Base-by-base conservation (phyloP, 768 basidiomycete species). In the Holtermannia corniformis region DNA sequence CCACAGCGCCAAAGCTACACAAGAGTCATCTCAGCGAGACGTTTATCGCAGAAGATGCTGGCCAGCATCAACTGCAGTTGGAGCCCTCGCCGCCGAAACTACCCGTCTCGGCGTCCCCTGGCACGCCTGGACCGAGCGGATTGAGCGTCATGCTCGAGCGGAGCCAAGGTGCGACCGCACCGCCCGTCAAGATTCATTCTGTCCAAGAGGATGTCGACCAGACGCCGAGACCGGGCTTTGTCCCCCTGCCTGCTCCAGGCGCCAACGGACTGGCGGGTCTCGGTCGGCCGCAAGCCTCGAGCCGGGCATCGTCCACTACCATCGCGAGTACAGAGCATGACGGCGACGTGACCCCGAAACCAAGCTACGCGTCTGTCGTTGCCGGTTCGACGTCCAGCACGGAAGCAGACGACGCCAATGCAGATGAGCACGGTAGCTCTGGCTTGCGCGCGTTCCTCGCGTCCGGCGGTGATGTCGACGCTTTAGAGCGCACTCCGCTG, bases 81-180 rank as follows among this genome's bases (percentile, higher is more conserved):
- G 55, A 58, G 16, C n/a, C 49, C 41, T 48, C 52, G 11, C 52
- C 55, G 32, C 52, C 48, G 37, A 50, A 51, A 45, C 41, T 23
- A 41, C 50, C 16, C 21, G 24, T 27, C 51, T 44, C 51, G 19
- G 56, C 27, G 7, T 63, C 59, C 11, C 46, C 56, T 10, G 56
- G 55, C 28, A 49, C 51, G 3, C 47, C 48, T 0, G 61, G 56
- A 3, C 52, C 58, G 23, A 66, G 64, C 1, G 69, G 60, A 10
- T 42, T 71, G 54, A 71, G 67, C 42, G 49, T 68, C 28, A 62
- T 71, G 62, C 44, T 71, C 32, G 63, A 62, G 48, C 54, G 61
- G 24, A 61, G n/a, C n/a, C n/a, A n/a, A n/a, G n/a, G n/a, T n/a
- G n/a, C n/a, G n/a, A n/a, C n/a, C n/a, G n/a, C n/a, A n/a, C n/a